Evolutionary conservation across 2,329 filamentous ascomycete species (phyloP).

Genomic region (Monilinia fructigena): DNA sequence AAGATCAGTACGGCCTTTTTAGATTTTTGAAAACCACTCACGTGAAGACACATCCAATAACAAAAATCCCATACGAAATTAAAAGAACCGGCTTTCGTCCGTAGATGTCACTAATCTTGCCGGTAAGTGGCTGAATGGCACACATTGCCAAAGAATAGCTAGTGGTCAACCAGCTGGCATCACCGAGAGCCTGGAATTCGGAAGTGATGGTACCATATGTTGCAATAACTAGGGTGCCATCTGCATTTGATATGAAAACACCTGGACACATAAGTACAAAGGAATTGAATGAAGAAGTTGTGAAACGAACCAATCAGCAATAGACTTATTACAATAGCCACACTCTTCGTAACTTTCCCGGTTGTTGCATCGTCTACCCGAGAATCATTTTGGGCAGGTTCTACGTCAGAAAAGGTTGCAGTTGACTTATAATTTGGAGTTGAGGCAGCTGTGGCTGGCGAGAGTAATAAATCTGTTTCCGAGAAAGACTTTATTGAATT

Average conservation of each 20-base stretch:
- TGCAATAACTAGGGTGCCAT: slow-evolving; percentile 63
- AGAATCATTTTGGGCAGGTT: slow-evolving; percentile 10
- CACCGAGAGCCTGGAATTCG: slow-evolving; percentile 55
- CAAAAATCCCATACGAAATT: slow-evolving; percentile 63
- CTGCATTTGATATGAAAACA: slow-evolving; percentile 65
- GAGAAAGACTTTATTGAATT: slow-evolving; percentile 11
- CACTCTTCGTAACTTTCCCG: neutral
- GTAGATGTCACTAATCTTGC: slow-evolving; percentile 69
- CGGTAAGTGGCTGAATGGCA: slow-evolving; percentile 72
- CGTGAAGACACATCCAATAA: slow-evolving; percentile 52
- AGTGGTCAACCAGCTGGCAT: slow-evolving; percentile 56
- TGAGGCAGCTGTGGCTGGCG: slow-evolving; percentile 13
- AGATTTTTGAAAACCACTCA: neutral
- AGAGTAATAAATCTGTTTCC: slow-evolving; percentile 23
- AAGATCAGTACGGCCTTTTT: neutral
- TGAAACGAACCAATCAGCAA: slow-evolving; percentile 29
- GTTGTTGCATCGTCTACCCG: neutral
- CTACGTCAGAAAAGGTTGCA: slow-evolving; percentile 7
- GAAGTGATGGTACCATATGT: slow-evolving; percentile 63
- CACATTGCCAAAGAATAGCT: slow-evolving; percentile 73
- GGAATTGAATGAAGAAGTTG: neutral
- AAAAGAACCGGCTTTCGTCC: slow-evolving; percentile 65
- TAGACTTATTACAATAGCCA: slow-evolving; percentile 30
- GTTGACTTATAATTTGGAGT: slow-evolving; percentile 24
- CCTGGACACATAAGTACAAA: slow-evolving; percentile 41